These are phyloP conservation scores for Entophlyctis luteolus DNA, from an alignment of 192 early-diverging fungal genomes.

Conservation along the genomic window DNA sequence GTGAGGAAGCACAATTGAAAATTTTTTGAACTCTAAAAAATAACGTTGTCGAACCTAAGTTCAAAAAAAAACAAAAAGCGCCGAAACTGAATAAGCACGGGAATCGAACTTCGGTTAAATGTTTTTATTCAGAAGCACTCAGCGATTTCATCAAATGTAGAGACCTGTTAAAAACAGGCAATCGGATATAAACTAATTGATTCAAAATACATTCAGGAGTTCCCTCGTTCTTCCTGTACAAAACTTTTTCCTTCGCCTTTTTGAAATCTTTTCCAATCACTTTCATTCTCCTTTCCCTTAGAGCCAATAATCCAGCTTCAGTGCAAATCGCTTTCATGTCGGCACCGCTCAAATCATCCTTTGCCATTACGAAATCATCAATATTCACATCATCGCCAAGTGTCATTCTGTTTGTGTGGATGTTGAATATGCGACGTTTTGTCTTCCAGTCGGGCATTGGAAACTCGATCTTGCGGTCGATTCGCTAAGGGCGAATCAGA, in stretches of 20 bases:
- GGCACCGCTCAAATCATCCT: conserved; percentile 97
- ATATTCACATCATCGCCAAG: conserved; percentile 96
- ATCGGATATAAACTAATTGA: neutral
- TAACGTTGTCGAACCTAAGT: too few species aligned
- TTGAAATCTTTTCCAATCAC: conserved; percentile 96
- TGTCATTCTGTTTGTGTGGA: conserved; percentile 94
- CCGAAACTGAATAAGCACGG: too few species aligned
- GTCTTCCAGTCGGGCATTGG: conserved; percentile 94
- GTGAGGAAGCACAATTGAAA: too few species aligned
- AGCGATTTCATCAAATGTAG: too few species aligned
- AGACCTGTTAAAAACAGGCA: too few species aligned
- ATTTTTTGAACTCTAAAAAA: too few species aligned
- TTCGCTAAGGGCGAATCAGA: conserved; percentile 88
- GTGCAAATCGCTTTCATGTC: conserved; percentile 99
- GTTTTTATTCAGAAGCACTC: too few species aligned
- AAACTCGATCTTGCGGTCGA: conserved; percentile 99
- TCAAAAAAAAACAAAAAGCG: too few species aligned
- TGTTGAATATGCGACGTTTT: conserved; percentile 94
- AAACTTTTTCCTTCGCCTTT: conserved; percentile 98
- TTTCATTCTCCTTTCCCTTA: conserved; percentile 98
- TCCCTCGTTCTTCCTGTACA: conserved; percentile 97
- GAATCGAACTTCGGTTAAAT: too few species aligned
- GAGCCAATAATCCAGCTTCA: conserved; percentile 91
- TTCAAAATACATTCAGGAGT: conserved; percentile 72
- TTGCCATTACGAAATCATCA: conserved; percentile 98